Percentiles rank a stretch among this genome's conserved stretches.
Evolutionary conservation across 2,329 filamentous ascomycete species (phyloP).

Genomic region (Westerdykella aurantiaca): DNA sequence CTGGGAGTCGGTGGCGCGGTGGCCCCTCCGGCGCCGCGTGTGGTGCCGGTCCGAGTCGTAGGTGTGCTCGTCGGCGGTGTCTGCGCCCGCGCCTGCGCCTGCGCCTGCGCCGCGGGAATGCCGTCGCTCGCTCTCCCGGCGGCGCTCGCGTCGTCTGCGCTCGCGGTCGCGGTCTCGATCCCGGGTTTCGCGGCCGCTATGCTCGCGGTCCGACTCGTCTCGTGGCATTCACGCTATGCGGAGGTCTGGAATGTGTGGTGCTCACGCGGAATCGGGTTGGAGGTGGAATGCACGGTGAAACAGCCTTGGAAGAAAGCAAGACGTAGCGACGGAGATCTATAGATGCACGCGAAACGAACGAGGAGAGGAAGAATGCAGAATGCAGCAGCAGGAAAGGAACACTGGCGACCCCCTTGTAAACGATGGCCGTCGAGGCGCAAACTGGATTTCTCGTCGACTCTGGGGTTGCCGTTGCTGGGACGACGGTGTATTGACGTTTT

Average conservation of each 20-base stretch:
- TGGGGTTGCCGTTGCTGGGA: constrained; percentile 22
- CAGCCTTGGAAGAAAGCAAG: not conserved
- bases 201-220: constrained; percentile 17
- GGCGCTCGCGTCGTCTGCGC: not conserved
- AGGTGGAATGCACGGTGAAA: not conserved
- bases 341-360: not conserved
- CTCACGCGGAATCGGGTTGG: not conserved
- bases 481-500: constrained; percentile 19
- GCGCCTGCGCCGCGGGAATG: not conserved
- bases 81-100: not conserved
- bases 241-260: not conserved
- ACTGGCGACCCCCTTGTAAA: constrained; percentile 7
- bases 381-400: not conserved
- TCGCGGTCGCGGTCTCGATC: constrained; percentile 15
- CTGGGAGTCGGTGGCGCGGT: constrained; percentile 37
- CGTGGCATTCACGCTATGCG: constrained; percentile 9
- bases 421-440: constrained; percentile 15
- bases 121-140: not conserved
- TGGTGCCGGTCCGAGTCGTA: constrained; percentile 10
- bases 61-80: constrained; percentile 8
- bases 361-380: constrained; percentile 3
- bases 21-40: constrained; percentile 26
- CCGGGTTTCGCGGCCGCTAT: constrained; percentile 25
- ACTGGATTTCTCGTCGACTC: constrained; percentile 13
- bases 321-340: not conserved